Evolutionary conservation across 768 basidiomycete species (phyloP).

Genomic region (Suillus spraguei): DNA sequence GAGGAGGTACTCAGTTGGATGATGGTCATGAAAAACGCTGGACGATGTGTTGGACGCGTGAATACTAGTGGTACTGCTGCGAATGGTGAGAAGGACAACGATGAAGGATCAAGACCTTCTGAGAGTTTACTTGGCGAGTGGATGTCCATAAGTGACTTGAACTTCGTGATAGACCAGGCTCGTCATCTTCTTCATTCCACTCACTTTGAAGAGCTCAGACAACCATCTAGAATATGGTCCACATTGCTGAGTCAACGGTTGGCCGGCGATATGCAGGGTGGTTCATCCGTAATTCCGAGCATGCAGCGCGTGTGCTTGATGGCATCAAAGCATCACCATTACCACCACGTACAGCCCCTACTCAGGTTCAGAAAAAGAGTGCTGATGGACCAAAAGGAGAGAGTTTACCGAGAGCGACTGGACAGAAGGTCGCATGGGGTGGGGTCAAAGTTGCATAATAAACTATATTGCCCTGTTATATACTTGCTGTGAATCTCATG

Average conservation of each 20-base stretch:
- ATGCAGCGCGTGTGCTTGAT: constrained; percentile 85
- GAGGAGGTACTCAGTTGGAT: constrained; percentile 95
- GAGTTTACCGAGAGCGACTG: constrained; percentile 40
- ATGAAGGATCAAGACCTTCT: constrained; percentile 15
- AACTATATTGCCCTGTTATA: background rate
- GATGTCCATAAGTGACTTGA: constrained; percentile 90
- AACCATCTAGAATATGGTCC: constrained; percentile 82
- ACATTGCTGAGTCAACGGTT: constrained; percentile 93
- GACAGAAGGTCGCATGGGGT: constrained; percentile 60
- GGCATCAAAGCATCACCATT: constrained; percentile 64
- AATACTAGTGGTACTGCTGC: constrained; percentile 51
- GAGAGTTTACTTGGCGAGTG: constrained; percentile 76
- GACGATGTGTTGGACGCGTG: constrained; percentile 62
- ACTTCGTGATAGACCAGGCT: constrained; percentile 94
- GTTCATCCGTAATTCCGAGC: constrained; percentile 96
- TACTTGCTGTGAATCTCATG: background rate
- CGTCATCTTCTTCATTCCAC: constrained; percentile 25
- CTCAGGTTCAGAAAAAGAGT: constrained; percentile 16
- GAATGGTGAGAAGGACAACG: constrained; percentile 43
- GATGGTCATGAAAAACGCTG: constrained; percentile 94
- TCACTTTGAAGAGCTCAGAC: background rate
- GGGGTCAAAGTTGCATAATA: constrained; percentile 35
- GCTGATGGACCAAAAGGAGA: constrained; percentile 30
- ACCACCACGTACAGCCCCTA: constrained; percentile 31
- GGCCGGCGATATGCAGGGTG: constrained; percentile 93